phyloP scores from a whole-genome alignment of 164 flowering plant species.

The Cinnamomum chago region DNA sequence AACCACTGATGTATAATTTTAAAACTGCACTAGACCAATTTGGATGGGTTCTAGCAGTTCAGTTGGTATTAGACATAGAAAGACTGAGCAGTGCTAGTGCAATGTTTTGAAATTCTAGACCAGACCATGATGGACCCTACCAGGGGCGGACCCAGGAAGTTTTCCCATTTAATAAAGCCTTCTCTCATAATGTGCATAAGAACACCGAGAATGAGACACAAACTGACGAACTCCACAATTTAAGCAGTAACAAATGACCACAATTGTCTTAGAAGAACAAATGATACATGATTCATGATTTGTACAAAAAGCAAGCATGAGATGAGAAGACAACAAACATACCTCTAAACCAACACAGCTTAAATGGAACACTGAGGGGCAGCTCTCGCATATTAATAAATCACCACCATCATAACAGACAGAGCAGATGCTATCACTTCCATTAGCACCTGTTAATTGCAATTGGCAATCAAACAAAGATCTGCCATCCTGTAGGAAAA shows the following conservation, averaged over 20 bases:
- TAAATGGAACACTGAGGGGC: conserved; percentile 76
- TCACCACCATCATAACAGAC: conserved; percentile 77
- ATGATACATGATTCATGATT: background rate
- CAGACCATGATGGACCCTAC: background rate
- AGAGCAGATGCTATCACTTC: conserved; percentile 62
- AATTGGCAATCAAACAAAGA: conserved; percentile 68
- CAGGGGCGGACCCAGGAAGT: no score
- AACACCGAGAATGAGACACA: background rate
- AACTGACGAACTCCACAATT: no score
- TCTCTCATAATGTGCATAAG: background rate
- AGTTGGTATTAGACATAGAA: no score
- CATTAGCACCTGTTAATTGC: conserved; percentile 27
- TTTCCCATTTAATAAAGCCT: background rate
- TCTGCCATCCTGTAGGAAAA: conserved; percentile 73
- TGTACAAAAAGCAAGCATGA: background rate
- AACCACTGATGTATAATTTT: no score
- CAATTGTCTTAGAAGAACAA: background rate
- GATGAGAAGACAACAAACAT: conserved; percentile 5
- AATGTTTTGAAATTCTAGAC: no score
- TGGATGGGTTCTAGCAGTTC: no score
- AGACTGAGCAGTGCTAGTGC: no score
- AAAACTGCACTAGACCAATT: no score
- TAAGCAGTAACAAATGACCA: background rate
- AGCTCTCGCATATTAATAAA: conserved; percentile 65
- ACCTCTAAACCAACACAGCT: conserved; percentile 73